Base-by-base conservation (phyloP, 768 basidiomycete species). In the Heimioporus sp. region DNA sequence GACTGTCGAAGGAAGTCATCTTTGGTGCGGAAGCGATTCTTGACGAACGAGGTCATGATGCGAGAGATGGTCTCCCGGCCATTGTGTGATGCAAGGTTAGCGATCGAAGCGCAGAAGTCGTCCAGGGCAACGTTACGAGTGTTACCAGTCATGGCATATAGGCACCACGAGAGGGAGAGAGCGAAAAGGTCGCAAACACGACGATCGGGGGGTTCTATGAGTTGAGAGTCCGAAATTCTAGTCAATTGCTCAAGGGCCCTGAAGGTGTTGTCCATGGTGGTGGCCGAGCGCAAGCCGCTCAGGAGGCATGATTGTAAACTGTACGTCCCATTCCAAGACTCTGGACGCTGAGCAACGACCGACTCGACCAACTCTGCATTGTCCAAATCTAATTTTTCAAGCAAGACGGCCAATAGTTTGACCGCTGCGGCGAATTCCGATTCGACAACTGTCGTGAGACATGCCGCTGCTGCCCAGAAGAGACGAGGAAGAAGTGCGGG, bases 1-100 rank as follows among this genome's bases (percentile, higher is more conserved):
- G 91, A 92, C 64, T 97, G 92, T 5, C 92, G 84, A 52, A 96
- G 79, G 72, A 96, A 96, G 70, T 97, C 94, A 47, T 98, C 94
- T 62, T 86, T 86, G 2, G 92, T 92, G 43, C 94, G 79, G 76
- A 98, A 97, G 46, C 90, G 86, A 19, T 78, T 76, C 68, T 91
- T 91, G 49, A 89, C 82, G 60, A 95, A 95, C 4, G 91, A 93
- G 5, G 78, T 85, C 87, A 96, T 90, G 62, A 98, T 89, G 43
- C 90, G 86, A 48, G 83, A 78, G 60, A 97, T 90, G 61, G 86
- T 89, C n/a, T 81, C 78, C 28, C 85, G 80, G 24, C 83, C 85
- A 57, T 92, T 87, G 43, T 73, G 67, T 37, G 82, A 81, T 3
- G 95, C 94, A 16, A 97, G 76, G 11, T 64, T 69, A 28, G 84